Conservation (phyloP, 192 early-diverging fungal species). For the Coemansia sp. region DNA sequence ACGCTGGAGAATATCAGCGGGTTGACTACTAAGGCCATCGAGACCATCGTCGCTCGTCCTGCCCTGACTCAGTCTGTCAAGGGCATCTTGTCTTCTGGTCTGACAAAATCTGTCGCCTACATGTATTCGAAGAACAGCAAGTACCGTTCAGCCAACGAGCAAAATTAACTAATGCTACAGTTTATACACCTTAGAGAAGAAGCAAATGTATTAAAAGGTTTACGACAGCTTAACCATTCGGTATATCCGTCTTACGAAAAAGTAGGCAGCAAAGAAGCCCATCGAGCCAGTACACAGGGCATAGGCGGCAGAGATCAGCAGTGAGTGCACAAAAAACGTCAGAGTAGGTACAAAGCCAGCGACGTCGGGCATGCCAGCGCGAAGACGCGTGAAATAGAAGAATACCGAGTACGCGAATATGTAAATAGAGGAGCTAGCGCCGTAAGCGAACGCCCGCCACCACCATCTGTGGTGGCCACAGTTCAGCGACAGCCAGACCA, state of each 20-base stretch:
- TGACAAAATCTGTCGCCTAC: constrained; percentile 62
- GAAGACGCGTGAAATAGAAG: constrained; percentile 69
- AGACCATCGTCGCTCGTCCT: constrained; percentile 69
- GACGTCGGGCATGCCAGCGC: constrained; percentile 53
- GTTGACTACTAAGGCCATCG: constrained; percentile 54
- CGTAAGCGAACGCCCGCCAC: constrained; percentile 87
- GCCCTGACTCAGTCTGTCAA: constrained; percentile 89
- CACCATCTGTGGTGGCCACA: constrained; percentile 81
- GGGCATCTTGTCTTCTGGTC: constrained; percentile 87
- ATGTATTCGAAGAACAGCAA: constrained; percentile 54
- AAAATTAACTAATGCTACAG: background rate
- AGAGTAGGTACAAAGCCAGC: constrained; percentile 64
- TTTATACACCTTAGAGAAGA: background rate
- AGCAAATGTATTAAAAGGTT: background rate
- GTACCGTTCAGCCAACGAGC: constrained; percentile 5
- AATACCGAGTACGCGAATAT: constrained; percentile 77
- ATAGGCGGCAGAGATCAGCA: constrained; percentile 66
- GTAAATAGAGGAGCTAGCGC: constrained; percentile 72
- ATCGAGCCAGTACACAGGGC: constrained; percentile 50
- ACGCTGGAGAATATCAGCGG: constrained; percentile 32
- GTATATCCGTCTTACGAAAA: constrained; percentile 48
- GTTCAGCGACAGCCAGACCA: constrained; percentile 68
- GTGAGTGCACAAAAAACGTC: constrained; percentile 72
- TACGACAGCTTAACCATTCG: constrained; percentile 36
- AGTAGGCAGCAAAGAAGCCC: constrained; percentile 53